phyloP scores from a whole-genome alignment of 306 rosid genomes.

The Cucurbita moschata region DNA sequence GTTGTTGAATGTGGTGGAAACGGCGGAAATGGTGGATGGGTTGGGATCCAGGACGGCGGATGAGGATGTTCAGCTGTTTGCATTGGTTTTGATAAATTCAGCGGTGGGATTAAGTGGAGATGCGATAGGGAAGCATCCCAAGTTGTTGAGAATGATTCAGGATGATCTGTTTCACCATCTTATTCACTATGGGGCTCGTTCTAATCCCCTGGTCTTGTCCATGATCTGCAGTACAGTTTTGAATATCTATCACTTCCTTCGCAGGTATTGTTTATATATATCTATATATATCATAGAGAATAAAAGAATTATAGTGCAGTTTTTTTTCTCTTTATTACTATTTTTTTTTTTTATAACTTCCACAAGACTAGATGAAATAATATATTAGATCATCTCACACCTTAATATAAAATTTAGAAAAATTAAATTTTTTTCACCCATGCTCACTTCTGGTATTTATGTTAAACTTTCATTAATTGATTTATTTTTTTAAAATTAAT shows the following conservation, averaged over 20 bases:
- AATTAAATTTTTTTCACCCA: too few relatives aligned
- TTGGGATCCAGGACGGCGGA: constrained; percentile 36
- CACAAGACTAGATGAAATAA: too few relatives aligned
- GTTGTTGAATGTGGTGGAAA: constrained; percentile 55
- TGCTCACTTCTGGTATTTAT: too few relatives aligned
- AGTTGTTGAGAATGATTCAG: constrained; percentile 74
- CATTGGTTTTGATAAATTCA: constrained; percentile 57
- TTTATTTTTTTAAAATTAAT: too few relatives aligned
- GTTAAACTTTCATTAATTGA: too few relatives aligned
- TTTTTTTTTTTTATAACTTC: too few relatives aligned
- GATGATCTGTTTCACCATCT: constrained; percentile 85
- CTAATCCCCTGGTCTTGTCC: constrained; percentile 66
- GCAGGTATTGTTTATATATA: constrained; percentile 27
- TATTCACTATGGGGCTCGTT: constrained; percentile 62
- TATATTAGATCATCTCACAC: too few relatives aligned
- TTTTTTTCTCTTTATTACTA: too few relatives aligned
- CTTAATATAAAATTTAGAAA: too few relatives aligned
- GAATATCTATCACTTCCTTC: constrained; percentile 64
- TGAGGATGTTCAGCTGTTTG: constrained; percentile 73
- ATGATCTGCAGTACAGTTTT: constrained; percentile 89
- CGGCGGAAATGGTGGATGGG: constrained; percentile 29
- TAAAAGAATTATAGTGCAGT: too few relatives aligned
- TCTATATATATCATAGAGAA: too few relatives aligned
- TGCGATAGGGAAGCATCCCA: constrained; percentile 53
- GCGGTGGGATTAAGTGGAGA: constrained; percentile 76